These are phyloP conservation scores for Backusella circina DNA, from an alignment of 192 early-diverging fungal species.

Conservation along the genomic window DNA sequence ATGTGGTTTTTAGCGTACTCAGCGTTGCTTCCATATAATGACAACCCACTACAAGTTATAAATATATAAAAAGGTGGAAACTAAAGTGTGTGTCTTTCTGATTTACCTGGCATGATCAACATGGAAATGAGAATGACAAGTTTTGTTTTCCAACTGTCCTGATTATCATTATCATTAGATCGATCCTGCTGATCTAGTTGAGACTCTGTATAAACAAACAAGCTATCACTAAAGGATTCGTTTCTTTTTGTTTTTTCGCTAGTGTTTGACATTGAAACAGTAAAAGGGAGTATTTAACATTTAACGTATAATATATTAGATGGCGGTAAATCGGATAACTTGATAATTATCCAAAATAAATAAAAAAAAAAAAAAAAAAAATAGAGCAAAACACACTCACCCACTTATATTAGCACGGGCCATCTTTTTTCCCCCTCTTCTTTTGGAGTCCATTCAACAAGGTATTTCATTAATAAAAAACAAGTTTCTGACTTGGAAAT, in stretches of 20 bases:
- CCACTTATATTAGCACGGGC: background rate
- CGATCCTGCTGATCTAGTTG: background rate
- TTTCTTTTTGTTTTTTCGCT: background rate
- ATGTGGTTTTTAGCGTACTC: constrained; percentile 18
- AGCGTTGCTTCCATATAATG: constrained; percentile 20
- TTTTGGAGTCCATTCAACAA: too few relatives aligned
- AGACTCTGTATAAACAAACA: background rate
- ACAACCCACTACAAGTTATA: constrained; percentile 3
- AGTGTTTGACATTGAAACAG: background rate
- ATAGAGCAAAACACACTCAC: background rate
- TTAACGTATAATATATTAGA: background rate
- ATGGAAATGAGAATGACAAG: constrained; percentile 4
- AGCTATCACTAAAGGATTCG: background rate
- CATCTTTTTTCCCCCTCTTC: background rate
- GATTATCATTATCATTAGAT: background rate
- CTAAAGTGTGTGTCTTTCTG: background rate
- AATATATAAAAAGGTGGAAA: background rate
- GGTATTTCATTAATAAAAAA: too few relatives aligned
- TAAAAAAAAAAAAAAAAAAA: background rate
- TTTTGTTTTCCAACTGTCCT: background rate
- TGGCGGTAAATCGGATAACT: background rate
- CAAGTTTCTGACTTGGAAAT: too few relatives aligned
- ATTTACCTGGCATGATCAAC: constrained; percentile 18
- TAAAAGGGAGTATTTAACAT: background rate
- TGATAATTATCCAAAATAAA: background rate